Percentiles rank a stretch among this genome's conserved stretches.
phyloP scores from a whole-genome alignment of 805 yeast species.

The Zygotorulaspora danielsina region DNA sequence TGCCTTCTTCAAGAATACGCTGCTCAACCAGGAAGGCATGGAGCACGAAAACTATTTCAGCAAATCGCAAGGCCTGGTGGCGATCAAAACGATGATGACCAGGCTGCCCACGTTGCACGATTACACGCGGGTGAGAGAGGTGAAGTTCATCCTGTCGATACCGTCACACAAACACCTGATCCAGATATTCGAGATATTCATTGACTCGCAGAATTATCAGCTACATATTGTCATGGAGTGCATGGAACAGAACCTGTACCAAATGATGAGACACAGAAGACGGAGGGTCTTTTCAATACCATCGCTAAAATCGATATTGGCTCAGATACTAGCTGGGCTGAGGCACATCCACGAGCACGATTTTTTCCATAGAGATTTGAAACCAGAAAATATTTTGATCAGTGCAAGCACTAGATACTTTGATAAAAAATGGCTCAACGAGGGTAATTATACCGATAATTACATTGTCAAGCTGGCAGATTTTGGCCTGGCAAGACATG shows the following conservation, averaged over 20 bases:
- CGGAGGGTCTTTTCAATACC: slow-evolving; percentile 49
- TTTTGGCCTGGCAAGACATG: slow-evolving; percentile 70
- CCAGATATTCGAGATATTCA: slow-evolving; percentile 71
- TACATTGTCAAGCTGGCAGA: slow-evolving; percentile 74
- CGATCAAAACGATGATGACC: slow-evolving; percentile 74
- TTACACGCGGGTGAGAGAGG: slow-evolving; percentile 58
- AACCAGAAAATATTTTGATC: slow-evolving; percentile 87
- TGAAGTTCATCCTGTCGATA: slow-evolving; percentile 60
- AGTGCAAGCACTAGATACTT: slow-evolving; percentile 54
- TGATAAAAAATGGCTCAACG: slow-evolving; percentile 33
- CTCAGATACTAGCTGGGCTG: slow-evolving; percentile 72
- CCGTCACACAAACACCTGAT: slow-evolving; percentile 70
- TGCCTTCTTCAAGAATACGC: slow-evolving; percentile 36
- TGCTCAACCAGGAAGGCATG: slow-evolving; percentile 40
- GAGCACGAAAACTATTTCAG: slow-evolving; percentile 33
- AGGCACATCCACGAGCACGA: slow-evolving; percentile 69
- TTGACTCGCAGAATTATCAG: slow-evolving; percentile 55
- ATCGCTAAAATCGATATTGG: slow-evolving; percentile 60
- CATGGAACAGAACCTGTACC: slow-evolving; percentile 77
- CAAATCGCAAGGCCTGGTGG: slow-evolving; percentile 49
- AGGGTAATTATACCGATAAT: slow-evolving; percentile 31
- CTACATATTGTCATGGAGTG: slow-evolving; percentile 86
- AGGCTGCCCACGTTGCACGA: slow-evolving; percentile 50
- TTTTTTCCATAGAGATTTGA: slow-evolving; percentile 78
- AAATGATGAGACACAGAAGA: slow-evolving; percentile 63